Percentiles rank a stretch among this genome's conserved stretches.
Conservation (phyloP, 768 basidiomycete species). For the Rhizopogon rudus region DNA sequence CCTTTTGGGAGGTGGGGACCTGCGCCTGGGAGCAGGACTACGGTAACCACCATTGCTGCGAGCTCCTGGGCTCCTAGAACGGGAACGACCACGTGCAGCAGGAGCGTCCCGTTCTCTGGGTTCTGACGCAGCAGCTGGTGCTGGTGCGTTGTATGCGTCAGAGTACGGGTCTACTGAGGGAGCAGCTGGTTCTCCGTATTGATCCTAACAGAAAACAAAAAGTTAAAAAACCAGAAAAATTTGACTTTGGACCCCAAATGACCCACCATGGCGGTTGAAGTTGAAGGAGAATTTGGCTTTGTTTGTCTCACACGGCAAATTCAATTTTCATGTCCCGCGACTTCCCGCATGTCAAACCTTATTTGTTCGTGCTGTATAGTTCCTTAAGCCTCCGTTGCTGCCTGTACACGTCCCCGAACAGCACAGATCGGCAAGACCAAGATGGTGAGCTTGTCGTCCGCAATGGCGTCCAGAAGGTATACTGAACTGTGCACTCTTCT, state of each 20-base stretch:
- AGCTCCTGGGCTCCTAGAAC: constrained; percentile 61
- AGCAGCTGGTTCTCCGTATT: constrained; percentile 64
- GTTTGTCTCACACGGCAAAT: constrained; percentile 33
- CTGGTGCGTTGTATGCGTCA: constrained; percentile 73
- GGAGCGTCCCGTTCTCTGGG: constrained; percentile 52
- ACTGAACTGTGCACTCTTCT: constrained; percentile 11
- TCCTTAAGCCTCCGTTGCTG: constrained; percentile 49
- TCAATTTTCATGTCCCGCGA: constrained; percentile 23
- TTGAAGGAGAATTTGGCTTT: constrained; percentile 38
- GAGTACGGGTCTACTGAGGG: constrained; percentile 74
- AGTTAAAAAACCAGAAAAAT: neutral
- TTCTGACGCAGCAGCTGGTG: constrained; percentile 38
- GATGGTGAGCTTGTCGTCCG: constrained; percentile 70
- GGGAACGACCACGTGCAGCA: constrained; percentile 61
- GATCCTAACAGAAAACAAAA: constrained; percentile 17
- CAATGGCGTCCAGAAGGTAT: constrained; percentile 17
- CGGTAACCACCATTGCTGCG: constrained; percentile 45
- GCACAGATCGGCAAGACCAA: constrained; percentile 57
- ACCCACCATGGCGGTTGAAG: constrained; percentile 72
- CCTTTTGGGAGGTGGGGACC: constrained; percentile 57
- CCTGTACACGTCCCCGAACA: constrained; percentile 39
- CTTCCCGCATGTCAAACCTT: constrained; percentile 25
- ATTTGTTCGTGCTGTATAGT: constrained; percentile 52
- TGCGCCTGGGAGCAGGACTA: constrained; percentile 53
- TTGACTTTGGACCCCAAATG: constrained; percentile 4